phyloP scores from a whole-genome alignment of 2,329 filamentous ascomycete species.

The Lasiodiplodia citricola region DNA sequence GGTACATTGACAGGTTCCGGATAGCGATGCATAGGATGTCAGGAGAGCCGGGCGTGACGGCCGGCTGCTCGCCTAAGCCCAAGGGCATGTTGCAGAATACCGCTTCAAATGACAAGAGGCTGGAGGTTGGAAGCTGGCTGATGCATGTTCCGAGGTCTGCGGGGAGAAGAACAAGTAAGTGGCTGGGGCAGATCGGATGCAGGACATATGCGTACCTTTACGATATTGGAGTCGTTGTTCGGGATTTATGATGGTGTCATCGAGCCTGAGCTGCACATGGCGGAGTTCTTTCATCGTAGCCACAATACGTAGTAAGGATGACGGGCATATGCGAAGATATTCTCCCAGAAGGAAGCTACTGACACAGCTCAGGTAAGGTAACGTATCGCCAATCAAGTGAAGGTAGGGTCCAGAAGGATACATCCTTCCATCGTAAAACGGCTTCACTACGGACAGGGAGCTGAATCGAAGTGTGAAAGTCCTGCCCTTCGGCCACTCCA shows the following conservation, averaged over 20 bases:
- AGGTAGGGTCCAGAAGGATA: background rate
- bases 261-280: background rate
- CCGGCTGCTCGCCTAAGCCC: background rate
- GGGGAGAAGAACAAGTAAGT: background rate
- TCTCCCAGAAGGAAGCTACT: background rate
- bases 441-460: no score
- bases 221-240: background rate
- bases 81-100: fast-evolving
- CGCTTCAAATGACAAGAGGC: background rate
- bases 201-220: background rate
- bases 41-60: background rate
- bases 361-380: background rate
- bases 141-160: background rate
- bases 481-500: background rate
- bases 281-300: background rate
- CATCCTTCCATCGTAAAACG: no score
- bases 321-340: background rate
- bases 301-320: background rate
- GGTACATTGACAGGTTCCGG: background rate
- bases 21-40: background rate
- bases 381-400: background rate
- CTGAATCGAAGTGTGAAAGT: no score
- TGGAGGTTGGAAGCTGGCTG: background rate
- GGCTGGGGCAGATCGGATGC: background rate
- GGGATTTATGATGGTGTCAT: background rate